Evolutionary conservation across 805 yeast species (phyloP).

Genomic region (Candida argentea): DNA sequence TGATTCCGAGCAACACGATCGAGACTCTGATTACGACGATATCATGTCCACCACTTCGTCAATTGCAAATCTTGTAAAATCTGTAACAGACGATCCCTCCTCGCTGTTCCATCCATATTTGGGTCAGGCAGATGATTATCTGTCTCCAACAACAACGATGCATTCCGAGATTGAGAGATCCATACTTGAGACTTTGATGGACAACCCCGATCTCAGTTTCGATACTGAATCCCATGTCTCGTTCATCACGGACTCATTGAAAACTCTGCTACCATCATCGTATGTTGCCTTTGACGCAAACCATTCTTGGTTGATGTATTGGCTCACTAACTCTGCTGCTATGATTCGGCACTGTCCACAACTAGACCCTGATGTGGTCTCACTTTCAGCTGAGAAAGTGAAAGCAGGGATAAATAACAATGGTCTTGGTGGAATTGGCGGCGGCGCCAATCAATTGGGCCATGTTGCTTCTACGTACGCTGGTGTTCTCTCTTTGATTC

Average conservation of each 20-base stretch:
- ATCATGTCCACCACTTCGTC: conserved; percentile 5
- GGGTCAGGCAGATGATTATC: conserved; percentile 4
- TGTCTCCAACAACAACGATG: conserved; percentile 6
- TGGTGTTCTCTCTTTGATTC: conserved; percentile 50
- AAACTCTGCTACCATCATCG: conserved; percentile 36
- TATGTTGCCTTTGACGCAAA: conserved; percentile 69
- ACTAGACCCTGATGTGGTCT: conserved; percentile 22
- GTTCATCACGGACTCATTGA: conserved; percentile 34
- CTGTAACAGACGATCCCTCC: conserved; percentile 1
- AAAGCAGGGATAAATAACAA: conserved; percentile 15
- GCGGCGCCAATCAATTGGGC: conserved; percentile 73
- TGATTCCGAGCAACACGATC: conserved; percentile 1
- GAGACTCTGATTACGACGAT: conserved; percentile 14
- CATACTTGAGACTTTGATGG: conserved; percentile 4
- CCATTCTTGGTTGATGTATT: conserved; percentile 85
- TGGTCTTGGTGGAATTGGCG: conserved; percentile 59
- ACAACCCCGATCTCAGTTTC: conserved; percentile 3
- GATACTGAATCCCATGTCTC: conserved; percentile 26
- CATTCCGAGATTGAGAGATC: conserved; percentile 5
- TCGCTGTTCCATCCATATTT: conserved; percentile 4
- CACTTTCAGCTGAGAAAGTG: conserved; percentile 16
- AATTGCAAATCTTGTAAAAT: conserved; percentile 1
- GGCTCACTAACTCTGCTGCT: conserved; percentile 51
- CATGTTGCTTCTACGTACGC: conserved; percentile 86
- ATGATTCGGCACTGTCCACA: conserved; percentile 7